Evolutionary conservation across 2,329 filamentous ascomycete species (phyloP), one percentile per base, ranked within the genome.

Genomic region (Aspergillus fischeri): DNA sequence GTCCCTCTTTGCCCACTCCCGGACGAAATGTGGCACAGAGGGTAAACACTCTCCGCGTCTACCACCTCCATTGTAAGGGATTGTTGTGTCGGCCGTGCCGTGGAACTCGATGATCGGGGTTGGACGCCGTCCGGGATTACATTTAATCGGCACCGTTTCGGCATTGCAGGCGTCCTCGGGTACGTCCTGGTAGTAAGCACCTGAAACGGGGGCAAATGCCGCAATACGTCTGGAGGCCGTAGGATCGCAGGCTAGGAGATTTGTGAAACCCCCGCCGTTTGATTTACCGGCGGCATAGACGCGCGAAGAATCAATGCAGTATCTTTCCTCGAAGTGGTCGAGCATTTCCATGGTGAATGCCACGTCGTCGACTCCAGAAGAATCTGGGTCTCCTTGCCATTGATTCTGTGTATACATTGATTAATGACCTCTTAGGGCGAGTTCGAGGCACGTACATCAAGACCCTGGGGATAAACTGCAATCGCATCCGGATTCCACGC

Each of bases 181-280:
- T 0, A 63, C 51, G 3, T 63, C 49, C 24, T 61, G 56, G 27
- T 83, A 82, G 49, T 75, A 77, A 3, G 78, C 80, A 5, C 77
- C 79, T 1, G 78, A 75, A 7, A 78, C 77, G 7, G 77, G 72
- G 0, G 78, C 80, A 60, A 83, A 83, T 1, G 80, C 80, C 6
- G 80, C 80, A 52, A 83, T 78, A 4, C 69, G 70, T 4, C 64
- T 65, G 4, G 76, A 77, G 3, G 75, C 70, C 8, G 68, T 68
- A 2, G 74, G 63, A 32, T 78, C 71, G 66, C 80, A 83, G 3
- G 81, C 80, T 4, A 82, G 73, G 1, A 75, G 63, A 24, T 75
- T 76, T 3, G 77, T 77, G 25, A 80, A 79, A 10, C 77, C 82
- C 1, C 80, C 83, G 5, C 81, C 83, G 50, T 85, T 83, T 62